A percentile compares a stretch with the other conserved stretches of the same genome.
phyloP scores from a whole-genome alignment of 768 basidiomycete genomes.

The Tubosaeta sp. region DNA sequence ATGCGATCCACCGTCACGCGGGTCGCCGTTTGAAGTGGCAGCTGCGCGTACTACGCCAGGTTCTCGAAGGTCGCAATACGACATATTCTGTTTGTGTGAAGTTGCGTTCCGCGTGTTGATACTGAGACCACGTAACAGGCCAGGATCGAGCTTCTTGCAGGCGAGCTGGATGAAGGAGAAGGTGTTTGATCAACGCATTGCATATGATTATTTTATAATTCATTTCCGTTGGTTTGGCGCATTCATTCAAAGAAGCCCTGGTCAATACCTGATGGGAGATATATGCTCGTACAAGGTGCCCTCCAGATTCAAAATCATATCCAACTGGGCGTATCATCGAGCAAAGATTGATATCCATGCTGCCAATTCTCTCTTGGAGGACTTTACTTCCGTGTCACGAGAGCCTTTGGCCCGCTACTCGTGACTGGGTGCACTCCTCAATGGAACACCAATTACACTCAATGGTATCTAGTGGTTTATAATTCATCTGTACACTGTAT shows the following conservation, averaged over 20 bases:
- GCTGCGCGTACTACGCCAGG: constrained; percentile 54
- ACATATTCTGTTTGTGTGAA: constrained; percentile 56
- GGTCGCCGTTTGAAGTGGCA: constrained; percentile 68
- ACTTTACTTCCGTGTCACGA: neutral
- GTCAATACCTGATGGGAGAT: neutral
- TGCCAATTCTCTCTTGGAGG: neutral
- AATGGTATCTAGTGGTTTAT: neutral
- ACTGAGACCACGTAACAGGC: constrained; percentile 34
- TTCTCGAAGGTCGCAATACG: constrained; percentile 61
- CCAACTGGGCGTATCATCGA: constrained; percentile 75
- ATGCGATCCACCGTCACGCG: constrained; percentile 44
- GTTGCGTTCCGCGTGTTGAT: neutral
- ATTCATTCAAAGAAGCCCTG: neutral
- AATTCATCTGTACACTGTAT: neutral
- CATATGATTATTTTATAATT: neutral
- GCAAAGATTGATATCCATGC: constrained; percentile 45
- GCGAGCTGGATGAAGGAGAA: constrained; percentile 62
- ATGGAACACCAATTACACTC: constrained; percentile 11
- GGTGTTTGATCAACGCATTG: constrained; percentile 36
- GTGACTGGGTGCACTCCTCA: neutral
- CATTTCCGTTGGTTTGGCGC: neutral
- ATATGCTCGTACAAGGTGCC: constrained; percentile 78
- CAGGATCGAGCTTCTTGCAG: constrained; percentile 59
- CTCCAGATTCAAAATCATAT: constrained; percentile 53
- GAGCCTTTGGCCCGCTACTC: neutral